Base-by-base conservation (phyloP, 305 asterid species). In the Withania somnifera region DNA sequence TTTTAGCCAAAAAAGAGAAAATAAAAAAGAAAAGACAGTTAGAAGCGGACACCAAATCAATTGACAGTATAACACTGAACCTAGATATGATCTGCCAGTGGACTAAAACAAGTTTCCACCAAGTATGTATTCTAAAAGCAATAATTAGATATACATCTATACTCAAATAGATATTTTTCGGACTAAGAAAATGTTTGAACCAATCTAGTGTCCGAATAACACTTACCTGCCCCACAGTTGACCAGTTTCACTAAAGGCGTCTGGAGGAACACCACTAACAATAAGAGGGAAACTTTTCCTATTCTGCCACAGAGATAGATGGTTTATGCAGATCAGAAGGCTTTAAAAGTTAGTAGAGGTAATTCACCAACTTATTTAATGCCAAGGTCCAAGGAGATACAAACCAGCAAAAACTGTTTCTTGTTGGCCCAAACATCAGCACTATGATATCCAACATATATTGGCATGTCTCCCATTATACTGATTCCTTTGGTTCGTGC, bases 401-500 rank as follows among this genome's bases (percentile, higher is more conserved):
- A 89, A 81, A 92, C 99, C 91, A 96, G 93, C 83, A 92, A 86
- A 91, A 96, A 96, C 0, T 93, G 97, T 85, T 90, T 94, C 93
- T 85, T 94, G 85, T 94, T 90, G 84, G 98, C 98, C 99, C 99
- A 96, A 83, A 96, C 99, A 89, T 96, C 99, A 71, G 99, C 97
- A 88, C 98, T 94, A 82, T 96, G 98, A 90, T 96, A 94, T 85
- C 98, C 98, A 87, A 96, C 98, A 88, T 96, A 96, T 57, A 96
- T 96, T 45, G 99, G 98, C 99, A 96, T 96, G 89, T 96, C 99
- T 84, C 99, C 99, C 99, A 96, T 96, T 81, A 94, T 94, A 86
- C 97, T 90, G 68, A 96, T 90, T 66, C 98, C 98, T 85, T 92
- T 94, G 79, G 30, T 71, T 83, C 64, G 91, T 69, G 99, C 98